Conservation (phyloP, 2,329 filamentous ascomycete genomes). For the Diaporthe batatas region DNA sequence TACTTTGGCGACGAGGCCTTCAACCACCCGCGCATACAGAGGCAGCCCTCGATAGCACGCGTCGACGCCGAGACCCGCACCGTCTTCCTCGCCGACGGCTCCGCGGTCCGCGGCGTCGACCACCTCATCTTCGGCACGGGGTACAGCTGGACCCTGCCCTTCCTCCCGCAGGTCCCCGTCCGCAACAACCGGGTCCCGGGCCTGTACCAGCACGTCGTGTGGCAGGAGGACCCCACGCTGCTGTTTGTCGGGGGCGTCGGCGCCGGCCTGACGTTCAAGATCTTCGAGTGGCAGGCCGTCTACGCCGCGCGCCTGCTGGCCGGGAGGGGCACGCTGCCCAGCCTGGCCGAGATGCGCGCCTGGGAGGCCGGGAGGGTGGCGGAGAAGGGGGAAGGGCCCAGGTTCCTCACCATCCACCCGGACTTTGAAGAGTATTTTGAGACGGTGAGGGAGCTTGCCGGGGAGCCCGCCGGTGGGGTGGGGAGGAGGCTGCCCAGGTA, state of each 20-base stretch:
- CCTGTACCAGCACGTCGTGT: constrained; percentile 71
- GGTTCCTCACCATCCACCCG: constrained; percentile 69
- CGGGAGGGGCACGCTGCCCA: constrained; percentile 65
- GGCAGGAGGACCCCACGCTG: constrained; percentile 65
- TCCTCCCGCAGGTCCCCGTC: constrained; percentile 64
- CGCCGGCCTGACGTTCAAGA: constrained; percentile 74
- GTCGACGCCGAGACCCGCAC: constrained; percentile 46
- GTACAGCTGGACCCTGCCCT: constrained; percentile 74
- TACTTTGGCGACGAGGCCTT: constrained; percentile 50
- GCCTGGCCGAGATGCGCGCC: constrained; percentile 59
- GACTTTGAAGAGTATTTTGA: constrained; percentile 77
- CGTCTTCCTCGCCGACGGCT: constrained; percentile 70
- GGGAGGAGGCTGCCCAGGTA: constrained; percentile 62
- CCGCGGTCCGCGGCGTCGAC: constrained; percentile 66
- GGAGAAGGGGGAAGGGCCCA: constrained; percentile 66
- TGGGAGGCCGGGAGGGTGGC: constrained; percentile 71
- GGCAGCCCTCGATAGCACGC: constrained; percentile 39
- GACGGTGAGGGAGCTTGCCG: constrained; percentile 62
- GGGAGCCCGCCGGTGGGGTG: constrained; percentile 56
- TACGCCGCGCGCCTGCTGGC: constrained; percentile 70
- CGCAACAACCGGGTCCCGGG: constrained; percentile 68
- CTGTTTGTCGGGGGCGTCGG: constrained; percentile 70
- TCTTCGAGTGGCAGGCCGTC: constrained; percentile 78
- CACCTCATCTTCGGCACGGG: constrained; percentile 76
- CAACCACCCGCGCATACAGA: constrained; percentile 45